Percentiles rank a stretch among this genome's conserved stretches.
Conservation (phyloP, 306 rosid genomes). For the Sphenostylis stenocarpa region DNA sequence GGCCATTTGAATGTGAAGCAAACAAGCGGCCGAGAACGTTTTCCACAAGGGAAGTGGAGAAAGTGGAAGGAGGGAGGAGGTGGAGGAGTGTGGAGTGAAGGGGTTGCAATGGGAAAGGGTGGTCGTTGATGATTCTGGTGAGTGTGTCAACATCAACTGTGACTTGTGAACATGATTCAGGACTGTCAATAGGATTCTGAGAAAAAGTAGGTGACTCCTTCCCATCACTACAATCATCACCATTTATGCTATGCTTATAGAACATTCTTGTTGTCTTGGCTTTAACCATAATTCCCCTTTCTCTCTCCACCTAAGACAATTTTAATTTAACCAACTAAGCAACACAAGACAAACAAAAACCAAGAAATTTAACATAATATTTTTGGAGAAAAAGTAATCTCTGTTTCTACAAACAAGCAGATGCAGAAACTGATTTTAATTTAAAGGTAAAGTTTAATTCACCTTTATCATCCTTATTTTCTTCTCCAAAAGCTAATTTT, state of each 20-base stretch:
- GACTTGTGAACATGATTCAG: not conserved
- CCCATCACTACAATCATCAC: not conserved
- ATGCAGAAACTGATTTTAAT: not conserved
- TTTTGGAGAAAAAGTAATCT: not conserved
- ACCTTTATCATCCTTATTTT: not conserved
- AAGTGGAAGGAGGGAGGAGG: constrained; percentile 50
- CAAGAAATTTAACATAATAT: not conserved
- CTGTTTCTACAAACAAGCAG: not conserved
- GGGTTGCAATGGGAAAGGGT: constrained; percentile 74
- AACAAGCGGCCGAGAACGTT: constrained; percentile 66
- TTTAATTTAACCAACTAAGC: not conserved
- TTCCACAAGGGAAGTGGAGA: constrained; percentile 49
- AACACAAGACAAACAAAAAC: not conserved
- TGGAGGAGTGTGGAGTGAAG: constrained; percentile 62
- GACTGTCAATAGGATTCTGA: not conserved
- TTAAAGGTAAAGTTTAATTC: not conserved
- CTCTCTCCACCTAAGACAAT: not conserved
- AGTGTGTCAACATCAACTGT: constrained; percentile 49
- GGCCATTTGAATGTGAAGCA: constrained; percentile 84
- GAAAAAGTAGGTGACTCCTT: not conserved
- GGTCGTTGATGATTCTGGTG: constrained; percentile 63
- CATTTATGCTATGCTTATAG: not conserved
- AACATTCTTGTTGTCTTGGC: not conserved
- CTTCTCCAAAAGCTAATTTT: not conserved
- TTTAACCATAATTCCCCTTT: not conserved